Conservation (phyloP, 108 stramenopile species). For the Nannochloropsis oceanica region DNA sequence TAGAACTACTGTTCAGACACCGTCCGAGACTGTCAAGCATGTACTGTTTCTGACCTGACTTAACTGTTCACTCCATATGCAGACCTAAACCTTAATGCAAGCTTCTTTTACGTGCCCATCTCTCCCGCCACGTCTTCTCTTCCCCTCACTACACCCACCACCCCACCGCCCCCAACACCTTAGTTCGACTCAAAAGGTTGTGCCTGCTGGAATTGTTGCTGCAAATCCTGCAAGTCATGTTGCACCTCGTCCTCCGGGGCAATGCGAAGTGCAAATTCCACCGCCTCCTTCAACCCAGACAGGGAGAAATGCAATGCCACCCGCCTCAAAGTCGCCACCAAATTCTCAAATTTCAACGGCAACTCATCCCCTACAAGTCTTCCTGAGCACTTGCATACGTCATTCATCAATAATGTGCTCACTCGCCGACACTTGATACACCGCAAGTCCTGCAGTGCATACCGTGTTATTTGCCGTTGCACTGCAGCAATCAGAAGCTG, state of each 20-base stretch:
- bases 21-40: too few species aligned
- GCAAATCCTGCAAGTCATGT: neutral
- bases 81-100: too few species aligned
- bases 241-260: neutral
- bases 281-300: neutral
- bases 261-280: neutral
- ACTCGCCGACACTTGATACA: slow-evolving; percentile 48
- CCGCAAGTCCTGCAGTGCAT: slow-evolving; percentile 81
- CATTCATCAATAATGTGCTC: neutral
- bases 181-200: neutral
- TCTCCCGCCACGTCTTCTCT: too few species aligned
- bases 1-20: too few species aligned
- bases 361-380: neutral
- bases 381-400: neutral
- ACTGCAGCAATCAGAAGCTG: slow-evolving; percentile 56
- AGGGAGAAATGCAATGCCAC: neutral
- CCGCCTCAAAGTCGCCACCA: neutral
- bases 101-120: too few species aligned
- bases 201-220: neutral
- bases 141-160: too few species aligned
- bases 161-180: too few species aligned
- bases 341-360: neutral
- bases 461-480: slow-evolving; percentile 53
- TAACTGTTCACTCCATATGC: too few species aligned
- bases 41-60: too few species aligned